phyloP scores from a whole-genome alignment of 2,329 filamentous ascomycete species.

The Trichocomaceae sp. region DNA sequence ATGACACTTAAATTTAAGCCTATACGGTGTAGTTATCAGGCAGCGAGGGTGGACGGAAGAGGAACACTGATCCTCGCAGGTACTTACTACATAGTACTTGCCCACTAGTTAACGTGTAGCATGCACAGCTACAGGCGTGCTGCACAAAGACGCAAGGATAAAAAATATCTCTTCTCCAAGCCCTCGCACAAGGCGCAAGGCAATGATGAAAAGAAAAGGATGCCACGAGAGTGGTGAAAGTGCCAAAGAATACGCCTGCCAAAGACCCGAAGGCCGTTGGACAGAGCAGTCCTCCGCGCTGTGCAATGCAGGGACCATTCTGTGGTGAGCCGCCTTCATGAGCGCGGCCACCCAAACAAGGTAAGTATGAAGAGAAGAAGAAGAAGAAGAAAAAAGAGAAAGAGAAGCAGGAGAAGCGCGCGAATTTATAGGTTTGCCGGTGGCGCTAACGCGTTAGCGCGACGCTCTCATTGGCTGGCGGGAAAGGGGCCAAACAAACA shows the following conservation, averaged over 20 bases:
- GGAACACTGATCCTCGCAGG: too few species aligned
- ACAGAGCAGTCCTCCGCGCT: conserved; percentile 46
- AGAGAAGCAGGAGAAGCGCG: conserved; percentile 12
- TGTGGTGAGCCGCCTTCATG: conserved; percentile 41
- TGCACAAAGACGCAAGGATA: neutral
- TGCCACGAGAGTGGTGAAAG: conserved; percentile 21
- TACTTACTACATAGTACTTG: too few species aligned
- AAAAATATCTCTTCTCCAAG: conserved; percentile 28
- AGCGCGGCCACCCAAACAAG: conserved; percentile 45
- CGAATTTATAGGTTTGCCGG: conserved; percentile 26
- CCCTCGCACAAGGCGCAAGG: conserved; percentile 28
- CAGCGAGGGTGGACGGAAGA: too few species aligned
- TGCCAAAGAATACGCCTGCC: conserved; percentile 48
- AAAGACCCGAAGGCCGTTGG: conserved; percentile 46
- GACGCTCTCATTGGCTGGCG: conserved; percentile 15
- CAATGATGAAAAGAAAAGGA: conserved; percentile 37
- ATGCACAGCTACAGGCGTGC: too few species aligned
- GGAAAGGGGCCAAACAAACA: conserved; percentile 7
- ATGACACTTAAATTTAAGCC: too few species aligned
- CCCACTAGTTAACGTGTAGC: too few species aligned
- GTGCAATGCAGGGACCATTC: conserved; percentile 53
- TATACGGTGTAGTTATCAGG: too few species aligned
- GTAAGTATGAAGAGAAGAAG: conserved; percentile 47
- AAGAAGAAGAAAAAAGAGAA: conserved; percentile 24
- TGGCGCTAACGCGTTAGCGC: conserved; percentile 23